phyloP scores from a whole-genome alignment of 2,329 filamentous ascomycete species.

The Diplocarpon mali region DNA sequence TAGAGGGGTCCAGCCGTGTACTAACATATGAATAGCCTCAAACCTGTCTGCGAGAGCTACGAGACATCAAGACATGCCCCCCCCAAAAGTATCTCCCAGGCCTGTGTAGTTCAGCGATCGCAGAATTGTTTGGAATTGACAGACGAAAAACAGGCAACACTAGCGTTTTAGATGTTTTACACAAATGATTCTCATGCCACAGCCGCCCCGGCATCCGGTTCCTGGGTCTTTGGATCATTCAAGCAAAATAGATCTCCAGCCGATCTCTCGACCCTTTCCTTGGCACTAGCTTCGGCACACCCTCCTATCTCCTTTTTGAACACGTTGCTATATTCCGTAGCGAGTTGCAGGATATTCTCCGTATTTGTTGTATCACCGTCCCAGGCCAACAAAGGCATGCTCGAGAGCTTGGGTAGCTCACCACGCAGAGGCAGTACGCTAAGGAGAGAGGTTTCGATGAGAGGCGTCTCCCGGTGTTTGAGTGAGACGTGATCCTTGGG shows the following conservation, averaged over 20 bases:
- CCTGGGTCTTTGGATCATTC: slow-evolving; percentile 10
- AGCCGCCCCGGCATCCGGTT: not conserved
- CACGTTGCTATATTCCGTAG: slow-evolving; percentile 39
- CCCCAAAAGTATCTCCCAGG: no score
- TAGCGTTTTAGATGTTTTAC: no score
- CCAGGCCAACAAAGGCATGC: slow-evolving; percentile 52
- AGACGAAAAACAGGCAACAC: no score
- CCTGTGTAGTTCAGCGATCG: no score
- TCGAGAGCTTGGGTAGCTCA: slow-evolving; percentile 32
- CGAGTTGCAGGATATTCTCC: slow-evolving; percentile 32
- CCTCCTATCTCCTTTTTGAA: slow-evolving; percentile 60
- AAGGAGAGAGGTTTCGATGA: slow-evolving; percentile 39
- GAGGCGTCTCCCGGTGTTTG: slow-evolving; percentile 24
- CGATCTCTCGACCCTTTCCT: slow-evolving; percentile 5
- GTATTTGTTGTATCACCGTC: slow-evolving; percentile 41
- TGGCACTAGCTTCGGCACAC: slow-evolving; percentile 33
- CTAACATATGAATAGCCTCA: no score
- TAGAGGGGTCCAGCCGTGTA: no score
- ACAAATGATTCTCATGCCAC: not conserved
- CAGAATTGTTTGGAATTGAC: no score
- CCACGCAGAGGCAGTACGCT: slow-evolving; percentile 37
- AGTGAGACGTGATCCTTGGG: slow-evolving; percentile 19
- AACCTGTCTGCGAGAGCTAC: no score
- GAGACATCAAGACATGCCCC: no score
- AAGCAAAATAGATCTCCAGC: slow-evolving; percentile 24